Base-by-base conservation (phyloP, 805 yeast species). In the Priceomyces medius region DNA sequence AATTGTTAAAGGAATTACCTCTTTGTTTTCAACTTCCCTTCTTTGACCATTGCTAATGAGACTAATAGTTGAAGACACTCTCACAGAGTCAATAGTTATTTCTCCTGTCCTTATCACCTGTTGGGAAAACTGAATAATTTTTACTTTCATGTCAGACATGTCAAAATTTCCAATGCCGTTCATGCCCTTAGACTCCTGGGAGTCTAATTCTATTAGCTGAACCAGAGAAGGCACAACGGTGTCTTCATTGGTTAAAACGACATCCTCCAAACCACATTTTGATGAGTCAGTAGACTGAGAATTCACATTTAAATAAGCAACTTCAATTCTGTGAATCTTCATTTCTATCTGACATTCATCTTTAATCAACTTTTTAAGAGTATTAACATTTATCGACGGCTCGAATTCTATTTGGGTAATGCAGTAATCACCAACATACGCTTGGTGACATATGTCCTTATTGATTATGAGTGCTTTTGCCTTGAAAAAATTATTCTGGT, bases 61-160 rank as follows among this genome's bases (percentile, higher is more conserved):
- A 9, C 8, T n/a, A 4, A 58, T n/a, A 1, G 16, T 43, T 4
- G 48, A 40, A 1, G 45, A 42, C 12, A 58, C 14, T 18, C 43
- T 44, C 7, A 63, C 32, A 2, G 44, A 39, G 13, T 49, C 45
- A 3, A 65, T 47, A 34, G 43, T 48, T 37, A 50, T 51, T 31
- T 32, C 36, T 2, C 71, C 71, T 2, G 66, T 41, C 18, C 42
- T 50, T 14, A 48, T 44, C 2, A 52, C 54, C 4, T 26, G 35
- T 32, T 57, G 62, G 7, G 46, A 16, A 33, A 55, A 50, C 23
- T 64, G 58, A 17, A 65, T 19, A 2, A 59, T 42, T 41, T 47
- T 51, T 4, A 31, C 18, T 9, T 35, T 31, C 5, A 31, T 19
- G 12, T 37, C 28, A 2, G 23, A 8, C 26, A 36, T 41, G 12